Evolutionary conservation across 2,329 filamentous ascomycete species (phyloP).

Genomic region (Proliferodiscus dingleyae): DNA sequence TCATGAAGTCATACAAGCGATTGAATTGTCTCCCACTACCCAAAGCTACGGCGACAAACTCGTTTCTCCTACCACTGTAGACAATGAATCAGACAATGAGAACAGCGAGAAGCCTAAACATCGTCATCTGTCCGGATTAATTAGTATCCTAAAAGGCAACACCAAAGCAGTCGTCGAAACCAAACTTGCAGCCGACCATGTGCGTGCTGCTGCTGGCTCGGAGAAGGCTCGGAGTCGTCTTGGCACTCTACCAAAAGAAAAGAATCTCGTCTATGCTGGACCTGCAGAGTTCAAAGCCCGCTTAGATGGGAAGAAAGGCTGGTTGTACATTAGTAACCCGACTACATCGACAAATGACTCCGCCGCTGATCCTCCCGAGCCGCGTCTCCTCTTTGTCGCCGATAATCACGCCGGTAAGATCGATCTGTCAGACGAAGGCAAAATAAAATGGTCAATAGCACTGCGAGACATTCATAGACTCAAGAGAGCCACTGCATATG

Average conservation of each 20-base stretch:
- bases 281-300: conserved; percentile 70
- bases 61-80: conserved; percentile 65
- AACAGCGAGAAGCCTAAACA: conserved; percentile 44
- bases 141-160: conserved; percentile 36
- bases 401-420: not conserved
- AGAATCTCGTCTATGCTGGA: conserved; percentile 47
- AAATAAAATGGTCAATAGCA: conserved; percentile 56
- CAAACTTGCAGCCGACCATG: not conserved
- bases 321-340: conserved; percentile 53
- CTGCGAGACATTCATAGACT: conserved; percentile 65
- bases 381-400: conserved; percentile 48
- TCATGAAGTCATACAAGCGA: not conserved
- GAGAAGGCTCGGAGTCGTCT: conserved; percentile 61
- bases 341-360: conserved; percentile 13
- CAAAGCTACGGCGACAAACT: conserved; percentile 50
- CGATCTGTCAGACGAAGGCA: not conserved
- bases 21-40: not conserved
- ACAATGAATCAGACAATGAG: conserved; percentile 72
- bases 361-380: conserved; percentile 44
- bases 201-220: conserved; percentile 52
- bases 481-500: conserved; percentile 64
- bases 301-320: conserved; percentile 65
- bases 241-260: conserved; percentile 51
- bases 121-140: conserved; percentile 37
- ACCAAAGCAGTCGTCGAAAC: not conserved